Evolutionary conservation across 2,329 filamentous ascomycete genomes (phyloP), one percentile per base, ranked within the genome.

Genomic region (Penicillium nordicum): DNA sequence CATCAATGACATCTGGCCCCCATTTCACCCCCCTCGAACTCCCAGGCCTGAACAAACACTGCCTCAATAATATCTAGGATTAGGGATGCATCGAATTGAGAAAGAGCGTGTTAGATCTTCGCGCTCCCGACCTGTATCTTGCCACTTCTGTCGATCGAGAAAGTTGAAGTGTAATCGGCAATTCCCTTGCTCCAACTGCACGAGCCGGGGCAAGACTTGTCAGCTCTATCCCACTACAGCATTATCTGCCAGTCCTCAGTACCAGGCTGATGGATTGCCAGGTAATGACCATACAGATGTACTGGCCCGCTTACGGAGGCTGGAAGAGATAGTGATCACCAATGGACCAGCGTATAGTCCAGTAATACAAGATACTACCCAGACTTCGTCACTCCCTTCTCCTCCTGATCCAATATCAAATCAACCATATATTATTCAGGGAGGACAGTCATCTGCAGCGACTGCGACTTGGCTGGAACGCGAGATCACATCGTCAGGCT

Each of bases 141-240:
- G 72, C 50, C 63, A 67, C 12, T 72, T 70, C 37, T 75, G 72
- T 54, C 65, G 72, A 18, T 58, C 63, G 55, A 66, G 70, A 54
- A 73, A 81, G 77, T 77, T 82, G 48, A 80, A 79, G 67, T 82
- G 80, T 66, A 79, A 80, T 61, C 76, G 79, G 16, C 75, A 76
- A 53, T 72, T 76, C 16, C 80, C 80, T 2, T 83, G 80, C 61
- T 74, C 76, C 10, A 76, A 78, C 57, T 83, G 80, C 60, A 68
- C 62, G 5, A 65, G 65, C 25, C 65, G 71, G 9, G 70, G 64
- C 2, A 60, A 71, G 16, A 27, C 57, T 4, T 73, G 72, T 45
- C 57, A 66, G 11, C 46, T 62, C 14, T 58, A 67, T 45, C 45
- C 37, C 4, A 27, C 37, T 27, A 23, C 38, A 25, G 10, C 11